phyloP scores from a whole-genome alignment of 257 asterid genomes.

The Knoxia roxburghii region DNA sequence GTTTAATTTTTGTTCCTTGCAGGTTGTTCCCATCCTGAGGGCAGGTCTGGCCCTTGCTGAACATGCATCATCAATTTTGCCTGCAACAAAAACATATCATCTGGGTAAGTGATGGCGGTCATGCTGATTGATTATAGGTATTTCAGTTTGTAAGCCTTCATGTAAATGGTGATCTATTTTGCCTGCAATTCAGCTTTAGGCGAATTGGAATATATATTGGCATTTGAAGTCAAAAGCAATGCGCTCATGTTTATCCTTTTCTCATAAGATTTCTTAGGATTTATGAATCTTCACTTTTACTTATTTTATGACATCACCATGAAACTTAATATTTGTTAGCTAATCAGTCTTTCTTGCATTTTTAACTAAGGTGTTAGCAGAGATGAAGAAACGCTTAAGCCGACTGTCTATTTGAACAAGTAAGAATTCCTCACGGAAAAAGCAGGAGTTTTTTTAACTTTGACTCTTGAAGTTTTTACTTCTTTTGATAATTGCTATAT shows the following conservation, averaged over 20 bases:
- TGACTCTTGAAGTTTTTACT: background rate
- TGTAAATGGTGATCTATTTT: background rate
- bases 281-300: background rate
- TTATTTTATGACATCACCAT: background rate
- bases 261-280: no score
- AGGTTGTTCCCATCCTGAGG: conserved; percentile 96
- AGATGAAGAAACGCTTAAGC: conserved; percentile 85
- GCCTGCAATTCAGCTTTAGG: background rate
- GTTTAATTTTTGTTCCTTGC: conserved; percentile 19
- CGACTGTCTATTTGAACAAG: conserved; percentile 90
- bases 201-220: background rate
- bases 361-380: conserved; percentile 63
- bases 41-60: conserved; percentile 99
- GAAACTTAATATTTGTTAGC: conserved; percentile 10
- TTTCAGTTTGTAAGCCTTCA: background rate
- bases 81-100: conserved; percentile 80
- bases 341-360: conserved; percentile 19
- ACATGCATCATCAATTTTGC: conserved; percentile 80
- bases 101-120: conserved; percentile 44
- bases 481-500: conserved; percentile 2
- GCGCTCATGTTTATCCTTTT: background rate
- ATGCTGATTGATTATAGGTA: background rate
- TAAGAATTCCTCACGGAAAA: conserved; percentile 29
- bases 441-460: no score
- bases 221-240: background rate